Base-by-base conservation (phyloP, 768 basidiomycete genomes). In the Auricularia heimuer region DNA sequence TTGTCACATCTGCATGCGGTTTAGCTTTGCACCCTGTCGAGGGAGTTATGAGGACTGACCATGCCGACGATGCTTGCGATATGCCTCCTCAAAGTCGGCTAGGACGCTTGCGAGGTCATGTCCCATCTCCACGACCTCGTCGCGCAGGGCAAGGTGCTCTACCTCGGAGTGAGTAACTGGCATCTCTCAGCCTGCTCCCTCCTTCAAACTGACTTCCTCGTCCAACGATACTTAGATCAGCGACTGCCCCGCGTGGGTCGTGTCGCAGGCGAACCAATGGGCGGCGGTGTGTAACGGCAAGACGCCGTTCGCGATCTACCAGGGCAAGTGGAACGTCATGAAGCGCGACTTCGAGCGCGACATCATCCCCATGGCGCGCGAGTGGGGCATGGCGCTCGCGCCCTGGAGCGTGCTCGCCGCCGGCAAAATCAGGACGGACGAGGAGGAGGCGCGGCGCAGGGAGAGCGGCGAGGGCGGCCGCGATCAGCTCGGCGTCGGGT, bases 1-100 rank as follows among this genome's bases (percentile, higher is more conserved):
- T 85, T 0, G 93, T 92, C 2, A 95, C 89, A 70, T 95, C 94
- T 95, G 68, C 29, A 29, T 29, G 29, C 29, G 29, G 29, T 29
- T 29, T 3, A 29, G 29, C 29, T 29, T 29, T 29, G 29, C 29
- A 29, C 29, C 29, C 29, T 29, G 21, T 29, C n/a, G 29, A 29
- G 37, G 6, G 24, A 51, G 4, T 7, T 51, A 34, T 37, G 37
- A 12, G n/a, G 29, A 29, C 29, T 29, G 29, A 29, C 29, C 29
- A 29, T 29, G 29, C 29, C 29, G 29, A 29, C 29, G 29, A 29
- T 29, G 29, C 29, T 29, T 29, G 29, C 29, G 29, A 29, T 29
- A 29, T 29, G 29, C 29, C 29, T 29, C 29, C 29, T 29, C 29
- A 29, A 29, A 29, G 29, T 29, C 29, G 29, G 29, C 29, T 29